Base-by-base conservation (phyloP, 768 basidiomycete genomes). In the Boletus edulis region DNA sequence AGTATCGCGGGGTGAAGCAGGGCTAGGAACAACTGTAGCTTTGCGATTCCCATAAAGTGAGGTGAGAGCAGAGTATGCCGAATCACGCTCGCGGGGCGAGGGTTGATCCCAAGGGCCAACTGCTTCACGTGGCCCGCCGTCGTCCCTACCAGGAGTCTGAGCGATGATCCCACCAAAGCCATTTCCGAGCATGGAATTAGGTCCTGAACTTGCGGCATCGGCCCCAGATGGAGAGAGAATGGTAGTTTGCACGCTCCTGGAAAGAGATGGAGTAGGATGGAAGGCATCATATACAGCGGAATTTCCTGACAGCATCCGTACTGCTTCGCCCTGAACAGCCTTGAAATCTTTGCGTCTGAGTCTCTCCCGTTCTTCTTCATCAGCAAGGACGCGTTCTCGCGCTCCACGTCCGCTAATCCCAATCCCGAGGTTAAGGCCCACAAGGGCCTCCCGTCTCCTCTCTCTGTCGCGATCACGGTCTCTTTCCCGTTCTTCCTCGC, bases 221-320 rank as follows among this genome's bases (percentile, higher is more conserved):
- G 62, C 54, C 11, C 58, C 51, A 5, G 61, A 49, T 8, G 62
- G 52, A 10, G 67, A 62, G 18, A 71, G 57, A 51, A 67, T 44
- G 29, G 56, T 56, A 13, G 56, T 40, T n/a, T 70, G 70, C 27
- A 56, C 40, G 40, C 58, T 68, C 60, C 71, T 63, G 15, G 70
- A 59, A 24, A 65, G 27, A 9, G 65, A 17, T 2, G 75, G 76
- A 1, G 86, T 79, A 1, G 85, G 82, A 66, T 91, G 86, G 75
- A 92, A 94, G 2, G 89, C 86, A 63, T 94, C 91, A 65, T 82
- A 92, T 2, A 87, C 81, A 22, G 76, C 74, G 3, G 80, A 65
- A 59, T 74, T 73, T 46, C 71, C 72, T 48, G 75, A 68, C 9
- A 79, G 62, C 50, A 80, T 61, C 18, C 70, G 64, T 20, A 75